phyloP scores from a whole-genome alignment of 768 basidiomycete genomes.

The Naematelia encephala region DNA sequence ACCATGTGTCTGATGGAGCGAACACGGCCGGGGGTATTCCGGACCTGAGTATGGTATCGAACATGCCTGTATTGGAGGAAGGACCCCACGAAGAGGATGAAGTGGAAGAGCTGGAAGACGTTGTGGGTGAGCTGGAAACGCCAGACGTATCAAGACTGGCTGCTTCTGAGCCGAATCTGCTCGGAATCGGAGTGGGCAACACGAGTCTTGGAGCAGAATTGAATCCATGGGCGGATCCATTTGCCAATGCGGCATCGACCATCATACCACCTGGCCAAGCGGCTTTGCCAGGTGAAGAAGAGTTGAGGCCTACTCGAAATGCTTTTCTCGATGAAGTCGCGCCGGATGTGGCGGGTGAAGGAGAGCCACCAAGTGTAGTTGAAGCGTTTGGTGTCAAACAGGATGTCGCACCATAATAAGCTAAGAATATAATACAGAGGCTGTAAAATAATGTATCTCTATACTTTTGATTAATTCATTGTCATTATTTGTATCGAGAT shows the following conservation, averaged over 20 bases:
- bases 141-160: not conserved
- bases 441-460: no score
- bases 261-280: no score
- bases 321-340: no score
- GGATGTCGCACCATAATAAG: no score
- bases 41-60: not conserved
- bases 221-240: not conserved
- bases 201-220: not conserved
- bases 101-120: not conserved
- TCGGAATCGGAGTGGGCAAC: not conserved
- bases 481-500: no score
- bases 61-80: not conserved
- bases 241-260: not conserved
- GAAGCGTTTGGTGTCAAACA: no score
- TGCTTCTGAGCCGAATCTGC: not conserved
- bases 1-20: slow-evolving; percentile 30
- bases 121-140: not conserved
- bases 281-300: no score
- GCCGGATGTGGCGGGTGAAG: no score
- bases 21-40: not conserved
- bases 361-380: no score
- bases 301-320: no score
- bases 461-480: no score
- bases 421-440: no score
- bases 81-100: not conserved